A percentile compares a stretch with the other conserved stretches of the same genome.
phyloP scores from a whole-genome alignment of 2,329 filamentous ascomycete genomes.

The Diaporthe eres region DNA sequence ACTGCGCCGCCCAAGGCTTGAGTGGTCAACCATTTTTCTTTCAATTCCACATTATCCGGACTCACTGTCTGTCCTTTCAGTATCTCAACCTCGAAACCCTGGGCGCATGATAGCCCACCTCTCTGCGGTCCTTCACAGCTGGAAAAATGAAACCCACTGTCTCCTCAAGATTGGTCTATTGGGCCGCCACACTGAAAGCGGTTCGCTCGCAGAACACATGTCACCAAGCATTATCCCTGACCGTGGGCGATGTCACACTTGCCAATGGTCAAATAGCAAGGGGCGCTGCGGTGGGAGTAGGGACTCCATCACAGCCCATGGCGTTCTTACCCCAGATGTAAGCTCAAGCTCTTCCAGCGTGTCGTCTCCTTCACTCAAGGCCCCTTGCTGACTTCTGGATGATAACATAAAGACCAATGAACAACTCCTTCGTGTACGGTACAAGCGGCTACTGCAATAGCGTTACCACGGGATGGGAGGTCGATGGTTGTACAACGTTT shows the following conservation, averaged over 20 bases:
- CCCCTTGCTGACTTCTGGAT: neutral
- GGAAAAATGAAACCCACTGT: neutral
- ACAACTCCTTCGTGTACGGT: conserved; percentile 9
- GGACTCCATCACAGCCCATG: neutral
- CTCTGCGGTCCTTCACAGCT: neutral
- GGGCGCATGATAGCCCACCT: neutral
- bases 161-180: neutral
- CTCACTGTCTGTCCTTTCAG: neutral
- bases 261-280: neutral
- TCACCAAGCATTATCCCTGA: neutral
- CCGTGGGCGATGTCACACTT: neutral
- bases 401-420: neutral
- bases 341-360: neutral
- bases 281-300: neutral
- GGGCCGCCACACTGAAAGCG: neutral
- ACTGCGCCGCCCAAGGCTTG: neutral
- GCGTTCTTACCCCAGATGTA: neutral
- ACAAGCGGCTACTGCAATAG: conserved; percentile 10
- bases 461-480: neutral
- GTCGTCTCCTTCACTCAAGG: neutral
- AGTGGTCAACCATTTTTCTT: neutral
- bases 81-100: neutral
- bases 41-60: neutral
- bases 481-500: conserved; percentile 5
- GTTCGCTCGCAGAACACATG: neutral